A percentile compares a stretch with the other conserved stretches of the same genome.
These are phyloP conservation scores for Mucor indicus DNA, from an alignment of 371 early-diverging fungal species.

Conservation along the genomic window DNA sequence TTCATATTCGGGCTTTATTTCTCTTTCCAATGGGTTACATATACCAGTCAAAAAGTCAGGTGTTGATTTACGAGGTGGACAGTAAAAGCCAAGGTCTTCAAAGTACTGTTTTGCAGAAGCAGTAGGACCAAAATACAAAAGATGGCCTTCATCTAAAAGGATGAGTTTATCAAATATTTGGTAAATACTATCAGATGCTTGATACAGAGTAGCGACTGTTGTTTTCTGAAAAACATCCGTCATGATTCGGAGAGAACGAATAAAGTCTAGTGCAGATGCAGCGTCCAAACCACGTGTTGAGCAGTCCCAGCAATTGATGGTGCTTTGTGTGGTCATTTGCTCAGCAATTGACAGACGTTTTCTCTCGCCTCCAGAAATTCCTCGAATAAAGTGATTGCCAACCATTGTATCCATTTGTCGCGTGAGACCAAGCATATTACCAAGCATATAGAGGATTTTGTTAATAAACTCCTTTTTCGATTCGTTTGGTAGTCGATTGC, in stretches of 20 bases:
- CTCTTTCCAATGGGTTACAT: conserved; percentile 61
- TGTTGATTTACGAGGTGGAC: conserved; percentile 70
- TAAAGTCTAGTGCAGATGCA: conserved; percentile 79
- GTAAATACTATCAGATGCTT: conserved; percentile 73
- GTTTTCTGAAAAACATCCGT: conserved; percentile 63
- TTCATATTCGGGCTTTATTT: conserved; percentile 52
- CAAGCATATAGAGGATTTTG: conserved; percentile 48
- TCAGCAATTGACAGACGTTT: conserved; percentile 86
- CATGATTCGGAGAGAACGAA: conserved; percentile 63
- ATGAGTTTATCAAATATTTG: conserved; percentile 73
- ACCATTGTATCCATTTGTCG: conserved; percentile 76
- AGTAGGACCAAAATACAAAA: conserved; percentile 74
- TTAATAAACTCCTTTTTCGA: conserved; percentile 36
- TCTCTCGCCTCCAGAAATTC: conserved; percentile 82
- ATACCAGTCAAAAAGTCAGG: conserved; percentile 76
- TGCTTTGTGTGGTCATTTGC: conserved; percentile 75
- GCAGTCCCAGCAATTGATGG: conserved; percentile 81
- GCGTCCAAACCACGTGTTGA: conserved; percentile 89
- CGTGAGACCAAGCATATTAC: conserved; percentile 68
- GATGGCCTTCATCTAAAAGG: conserved; percentile 68
- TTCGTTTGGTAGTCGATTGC: conserved; percentile 47
- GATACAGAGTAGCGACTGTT: conserved; percentile 62
- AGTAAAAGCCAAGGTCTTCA: conserved; percentile 60
- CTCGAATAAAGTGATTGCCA: conserved; percentile 78
- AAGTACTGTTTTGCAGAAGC: conserved; percentile 63